phyloP scores from a whole-genome alignment of 306 rosid species.

The Gleditsia sinensis region DNA sequence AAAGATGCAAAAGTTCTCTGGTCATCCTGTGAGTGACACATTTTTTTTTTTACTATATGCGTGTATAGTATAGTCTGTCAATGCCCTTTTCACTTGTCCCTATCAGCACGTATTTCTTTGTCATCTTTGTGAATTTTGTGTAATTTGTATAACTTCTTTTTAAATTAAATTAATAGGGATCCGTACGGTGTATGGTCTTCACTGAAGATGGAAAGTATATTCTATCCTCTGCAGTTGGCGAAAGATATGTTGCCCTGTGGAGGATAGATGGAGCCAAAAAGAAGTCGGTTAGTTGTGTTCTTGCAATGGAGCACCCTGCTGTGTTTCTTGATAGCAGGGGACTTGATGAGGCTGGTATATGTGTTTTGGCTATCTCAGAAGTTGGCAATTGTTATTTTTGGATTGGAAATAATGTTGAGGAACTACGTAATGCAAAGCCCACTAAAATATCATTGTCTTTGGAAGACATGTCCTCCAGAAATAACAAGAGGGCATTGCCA shows the following conservation, averaged over 20 bases:
- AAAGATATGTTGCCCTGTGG: conserved; percentile 93
- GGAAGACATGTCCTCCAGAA: conserved; percentile 58
- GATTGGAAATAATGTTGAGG: conserved; percentile 72
- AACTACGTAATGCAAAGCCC: conserved; percentile 65
- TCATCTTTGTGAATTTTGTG: conserved; percentile 31
- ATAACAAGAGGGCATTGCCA: conserved; percentile 60
- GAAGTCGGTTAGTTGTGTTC: conserved; percentile 81
- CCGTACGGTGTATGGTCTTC: conserved; percentile 83
- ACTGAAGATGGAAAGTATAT: conserved; percentile 81
- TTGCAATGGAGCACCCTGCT: conserved; percentile 94
- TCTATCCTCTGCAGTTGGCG: conserved; percentile 85
- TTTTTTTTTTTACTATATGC: neutral
- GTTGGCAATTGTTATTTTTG: conserved; percentile 82
- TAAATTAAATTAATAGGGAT: conserved; percentile 58
- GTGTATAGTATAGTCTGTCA: neutral
- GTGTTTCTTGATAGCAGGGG: conserved; percentile 71
- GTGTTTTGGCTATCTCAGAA: conserved; percentile 90
- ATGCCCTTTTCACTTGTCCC: conserved; percentile 13
- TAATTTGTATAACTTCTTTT: conserved; percentile 27
- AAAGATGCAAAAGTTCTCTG: conserved; percentile 82
- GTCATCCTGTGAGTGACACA: conserved; percentile 94
- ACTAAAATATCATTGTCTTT: conserved; percentile 66
- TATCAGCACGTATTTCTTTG: neutral
- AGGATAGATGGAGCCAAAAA: conserved; percentile 61
- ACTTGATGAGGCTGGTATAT: conserved; percentile 49